phyloP scores from a whole-genome alignment of 495 filamentous ascomycete genomes.

The Penicillium verhagenii region DNA sequence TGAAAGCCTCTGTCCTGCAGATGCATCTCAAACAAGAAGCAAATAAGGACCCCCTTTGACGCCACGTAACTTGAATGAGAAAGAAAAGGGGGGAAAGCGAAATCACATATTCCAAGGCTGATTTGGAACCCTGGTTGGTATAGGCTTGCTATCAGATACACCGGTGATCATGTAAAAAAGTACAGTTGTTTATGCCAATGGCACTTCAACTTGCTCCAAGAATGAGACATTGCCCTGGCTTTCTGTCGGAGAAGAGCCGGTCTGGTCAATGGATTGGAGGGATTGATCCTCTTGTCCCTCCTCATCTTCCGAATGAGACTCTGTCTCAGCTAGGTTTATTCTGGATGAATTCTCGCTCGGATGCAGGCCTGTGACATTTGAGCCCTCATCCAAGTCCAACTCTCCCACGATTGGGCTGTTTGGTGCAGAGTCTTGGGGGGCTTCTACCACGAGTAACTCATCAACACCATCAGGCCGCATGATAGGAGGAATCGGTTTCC shows the following conservation, averaged over 20 bases:
- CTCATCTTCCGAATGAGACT: neutral
- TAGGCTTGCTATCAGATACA: neutral
- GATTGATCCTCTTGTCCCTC: slow-evolving; percentile 2
- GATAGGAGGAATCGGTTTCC: slow-evolving; percentile 33
- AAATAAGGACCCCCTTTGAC: neutral
- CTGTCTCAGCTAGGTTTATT: neutral
- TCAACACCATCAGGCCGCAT: slow-evolving; percentile 24
- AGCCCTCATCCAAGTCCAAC: slow-evolving; percentile 15
- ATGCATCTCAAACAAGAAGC: neutral
- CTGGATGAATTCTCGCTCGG: slow-evolving; percentile 13
- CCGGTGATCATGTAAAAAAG: neutral
- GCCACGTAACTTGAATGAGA: neutral
- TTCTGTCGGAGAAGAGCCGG: neutral
- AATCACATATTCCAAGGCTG: neutral
- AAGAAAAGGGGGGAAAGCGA: neutral
- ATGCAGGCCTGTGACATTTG: neutral
- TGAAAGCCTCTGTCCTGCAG: neutral
- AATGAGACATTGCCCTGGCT: neutral
- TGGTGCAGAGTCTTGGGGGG: slow-evolving; percentile 51
- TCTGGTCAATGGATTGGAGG: neutral
- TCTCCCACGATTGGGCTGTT: slow-evolving; percentile 43
- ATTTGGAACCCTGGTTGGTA: neutral
- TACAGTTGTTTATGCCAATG: neutral
- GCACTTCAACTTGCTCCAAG: neutral
- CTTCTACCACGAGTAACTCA: slow-evolving; percentile 51